Evolutionary conservation across 805 yeast species (phyloP).

Genomic region (Blastobotrys peoriensis): DNA sequence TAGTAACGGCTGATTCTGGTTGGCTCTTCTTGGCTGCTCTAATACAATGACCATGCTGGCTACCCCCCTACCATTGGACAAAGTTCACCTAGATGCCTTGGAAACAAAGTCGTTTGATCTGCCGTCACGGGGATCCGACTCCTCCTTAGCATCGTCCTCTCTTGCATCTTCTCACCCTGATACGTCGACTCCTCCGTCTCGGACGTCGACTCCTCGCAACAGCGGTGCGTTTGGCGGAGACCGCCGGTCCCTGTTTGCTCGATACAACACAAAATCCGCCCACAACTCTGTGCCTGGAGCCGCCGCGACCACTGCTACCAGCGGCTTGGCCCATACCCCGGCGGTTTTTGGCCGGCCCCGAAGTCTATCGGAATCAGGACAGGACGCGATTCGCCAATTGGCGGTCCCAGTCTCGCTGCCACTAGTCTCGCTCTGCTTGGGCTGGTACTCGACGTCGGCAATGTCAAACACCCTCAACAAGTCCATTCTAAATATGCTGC

Average conservation of each 20-base stretch:
- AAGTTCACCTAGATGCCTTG: not conserved
- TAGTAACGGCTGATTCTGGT: too few relatives aligned
- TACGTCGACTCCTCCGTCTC: not conserved
- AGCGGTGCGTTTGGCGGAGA: conserved; percentile 12
- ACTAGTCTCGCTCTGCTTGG: conserved; percentile 50
- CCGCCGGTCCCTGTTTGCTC: conserved; percentile 5
- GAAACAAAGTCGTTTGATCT: not conserved
- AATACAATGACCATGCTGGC: too few relatives aligned
- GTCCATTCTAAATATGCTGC: conserved; percentile 59
- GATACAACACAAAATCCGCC: not conserved
- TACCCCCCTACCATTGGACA: not conserved
- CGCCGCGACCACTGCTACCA: not conserved
- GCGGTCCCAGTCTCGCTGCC: conserved; percentile 40
- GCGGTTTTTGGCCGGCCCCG: conserved; percentile 13
- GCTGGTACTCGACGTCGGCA: conserved; percentile 80
- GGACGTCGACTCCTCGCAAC: conserved; percentile 2
- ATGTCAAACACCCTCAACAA: conserved; percentile 78
- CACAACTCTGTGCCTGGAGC: not conserved
- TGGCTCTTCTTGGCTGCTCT: not conserved
- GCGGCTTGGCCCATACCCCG: not conserved
- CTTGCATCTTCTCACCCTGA: not conserved
- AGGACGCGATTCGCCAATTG: conserved; percentile 32
- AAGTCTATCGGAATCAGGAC: conserved; percentile 24
- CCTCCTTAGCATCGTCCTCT: not conserved
- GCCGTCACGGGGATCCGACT: not conserved